Base-by-base conservation (phyloP, 306 rosid genomes). In the Cotoneaster glaucophyllus region DNA sequence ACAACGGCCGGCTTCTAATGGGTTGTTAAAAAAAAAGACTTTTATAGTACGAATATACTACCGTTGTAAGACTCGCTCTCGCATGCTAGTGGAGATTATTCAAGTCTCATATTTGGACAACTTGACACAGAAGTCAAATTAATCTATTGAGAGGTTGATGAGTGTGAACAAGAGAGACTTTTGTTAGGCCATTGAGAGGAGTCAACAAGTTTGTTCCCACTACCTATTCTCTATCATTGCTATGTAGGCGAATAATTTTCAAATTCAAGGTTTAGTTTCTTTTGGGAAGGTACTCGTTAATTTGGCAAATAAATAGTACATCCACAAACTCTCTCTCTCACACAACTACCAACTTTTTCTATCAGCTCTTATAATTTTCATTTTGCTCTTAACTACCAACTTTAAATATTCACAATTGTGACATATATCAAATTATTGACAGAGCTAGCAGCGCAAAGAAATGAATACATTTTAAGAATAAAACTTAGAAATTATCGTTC, bases 81-180 rank as follows among this genome's bases (percentile, higher is more conserved):
- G 18, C 6, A 4, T 14, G 10, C 22, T 17, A 17, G 11, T 0
- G 41, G 41, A 69, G 59, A 15, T 25, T 54, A 32, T 31, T 21
- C 64, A 53, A n/a, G 75, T 32, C 37, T 24, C 28, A 1, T 39
- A 5, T 8, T 2, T 57, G 25, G 67, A 61, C n/a, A n/a, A n/a
- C 58, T 41, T 41, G 68, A 26, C 11, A 25, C 50, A 17, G 5
- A 73, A 28, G 68, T 73, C 77, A 73, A 73, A 17, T 59, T 59
- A 18, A 17, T 39, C 11, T 22, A 34, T 56, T 57, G 66, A 37
- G 17, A 19, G 21, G 45, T 4, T 34, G 50, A n/a, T 56, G 53
- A 72, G 66, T 37, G 54, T 72, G 39, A 73, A 58, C 37, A 26
- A 17, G 44, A 17, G 24, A 73, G 68, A 73, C 68, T 59, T 73